Evolutionary conservation across 768 basidiomycete species (phyloP).

Genomic region (Rhodotorula kratochvilovae): DNA sequence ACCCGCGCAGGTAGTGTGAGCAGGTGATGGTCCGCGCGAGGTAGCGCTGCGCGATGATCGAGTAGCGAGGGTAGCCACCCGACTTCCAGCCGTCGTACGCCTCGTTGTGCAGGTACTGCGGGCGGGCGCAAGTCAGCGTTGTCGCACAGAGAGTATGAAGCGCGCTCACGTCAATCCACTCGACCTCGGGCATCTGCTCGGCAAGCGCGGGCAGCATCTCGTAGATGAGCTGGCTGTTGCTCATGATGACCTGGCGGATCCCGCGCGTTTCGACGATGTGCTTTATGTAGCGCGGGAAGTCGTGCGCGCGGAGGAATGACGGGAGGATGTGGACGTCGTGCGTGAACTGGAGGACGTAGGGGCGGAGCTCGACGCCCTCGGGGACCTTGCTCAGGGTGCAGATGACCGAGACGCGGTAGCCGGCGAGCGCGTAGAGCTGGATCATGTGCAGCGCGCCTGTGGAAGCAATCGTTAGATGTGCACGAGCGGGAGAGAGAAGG

Average conservation of each 20-base stretch:
- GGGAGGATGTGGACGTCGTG: constrained; percentile 40
- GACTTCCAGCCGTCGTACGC: constrained; percentile 42
- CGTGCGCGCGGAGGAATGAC: constrained; percentile 33
- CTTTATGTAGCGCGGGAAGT: constrained; percentile 38
- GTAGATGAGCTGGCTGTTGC: constrained; percentile 36
- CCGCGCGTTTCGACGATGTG: constrained; percentile 31
- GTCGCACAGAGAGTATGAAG: background rate
- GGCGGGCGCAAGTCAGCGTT: too few relatives aligned
- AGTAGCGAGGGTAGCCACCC: constrained; percentile 40
- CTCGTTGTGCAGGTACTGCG: constrained; percentile 41
- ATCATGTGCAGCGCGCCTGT: constrained; percentile 38
- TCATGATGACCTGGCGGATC: constrained; percentile 27
- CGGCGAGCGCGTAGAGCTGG: constrained; percentile 33
- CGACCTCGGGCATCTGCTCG: constrained; percentile 37
- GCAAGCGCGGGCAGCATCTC: constrained; percentile 37
- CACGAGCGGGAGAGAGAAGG: too few relatives aligned
- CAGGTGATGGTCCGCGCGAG: constrained; percentile 40
- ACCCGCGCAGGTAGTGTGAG: constrained; percentile 38
- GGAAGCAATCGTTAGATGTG: too few relatives aligned
- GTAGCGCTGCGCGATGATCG: constrained; percentile 41
- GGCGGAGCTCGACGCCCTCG: constrained; percentile 36
- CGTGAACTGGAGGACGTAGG: constrained; percentile 36
- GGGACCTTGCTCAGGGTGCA: constrained; percentile 35
- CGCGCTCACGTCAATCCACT: constrained; percentile 34
- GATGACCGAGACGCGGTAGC: constrained; percentile 39